Conservation (phyloP, 140 eudicot genomes). For the Oenanthe javanica region DNA sequence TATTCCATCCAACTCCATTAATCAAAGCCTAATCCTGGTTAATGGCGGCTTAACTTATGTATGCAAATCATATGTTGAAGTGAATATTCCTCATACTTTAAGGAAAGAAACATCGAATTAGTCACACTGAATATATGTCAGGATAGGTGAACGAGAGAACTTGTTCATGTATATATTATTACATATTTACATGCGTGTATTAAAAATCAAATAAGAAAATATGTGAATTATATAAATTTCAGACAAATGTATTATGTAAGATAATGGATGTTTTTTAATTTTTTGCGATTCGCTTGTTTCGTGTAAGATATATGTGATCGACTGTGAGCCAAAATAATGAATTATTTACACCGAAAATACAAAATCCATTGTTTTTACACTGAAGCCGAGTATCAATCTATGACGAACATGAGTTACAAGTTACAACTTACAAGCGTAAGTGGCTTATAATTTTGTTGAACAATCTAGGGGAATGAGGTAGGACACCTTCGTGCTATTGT, state of each 20-base stretch:
- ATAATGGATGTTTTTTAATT: not conserved
- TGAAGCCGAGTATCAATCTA: not conserved
- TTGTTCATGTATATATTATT: not conserved
- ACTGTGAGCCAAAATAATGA: not conserved
- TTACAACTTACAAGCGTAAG: no score
- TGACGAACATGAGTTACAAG: no score
- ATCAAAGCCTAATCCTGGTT: not conserved
- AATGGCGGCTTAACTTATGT: constrained; percentile 3
- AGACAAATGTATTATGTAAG: not conserved
- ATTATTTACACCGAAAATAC: not conserved
- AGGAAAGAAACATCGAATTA: not conserved
- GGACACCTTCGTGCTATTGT: not conserved
- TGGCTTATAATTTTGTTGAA: not conserved
- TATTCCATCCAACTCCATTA: constrained; percentile 1
- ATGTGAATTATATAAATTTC: no score
- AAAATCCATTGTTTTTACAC: not conserved
- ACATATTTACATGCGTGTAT: no score
- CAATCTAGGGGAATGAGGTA: not conserved
- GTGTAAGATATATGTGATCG: not conserved
- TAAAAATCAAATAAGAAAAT: no score
- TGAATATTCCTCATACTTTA: not conserved
- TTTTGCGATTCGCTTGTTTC: not conserved
- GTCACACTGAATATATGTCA: not conserved
- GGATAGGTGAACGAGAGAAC: not conserved
- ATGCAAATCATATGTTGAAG: not conserved